Conservation (phyloP, 371 early-diverging fungal species). For the Chytridium lagenaria region DNA sequence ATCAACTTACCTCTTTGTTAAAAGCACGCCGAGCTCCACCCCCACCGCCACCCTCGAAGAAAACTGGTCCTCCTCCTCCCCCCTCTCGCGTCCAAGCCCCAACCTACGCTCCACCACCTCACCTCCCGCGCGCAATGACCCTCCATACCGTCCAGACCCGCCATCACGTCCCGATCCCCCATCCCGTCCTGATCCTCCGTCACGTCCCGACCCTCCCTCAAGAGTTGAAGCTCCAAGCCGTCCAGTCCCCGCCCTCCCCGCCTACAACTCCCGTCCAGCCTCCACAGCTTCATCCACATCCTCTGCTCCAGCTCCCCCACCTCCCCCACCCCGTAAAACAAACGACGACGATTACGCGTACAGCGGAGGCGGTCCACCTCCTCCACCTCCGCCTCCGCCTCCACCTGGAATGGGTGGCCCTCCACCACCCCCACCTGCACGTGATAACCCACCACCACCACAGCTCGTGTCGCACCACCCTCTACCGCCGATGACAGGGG, state of each 20-base stretch:
- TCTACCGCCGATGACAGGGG: slow-evolving; percentile 18
- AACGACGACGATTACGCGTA: not conserved
- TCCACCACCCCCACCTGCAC: slow-evolving; percentile 17
- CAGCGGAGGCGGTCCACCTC: slow-evolving; percentile 19
- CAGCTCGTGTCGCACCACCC: slow-evolving; percentile 22
- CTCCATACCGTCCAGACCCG: slow-evolving; percentile 17
- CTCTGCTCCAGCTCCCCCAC: slow-evolving; percentile 19
- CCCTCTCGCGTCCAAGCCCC: slow-evolving; percentile 29
- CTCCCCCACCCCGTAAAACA: slow-evolving; percentile 17
- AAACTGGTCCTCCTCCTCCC: slow-evolving; percentile 23
- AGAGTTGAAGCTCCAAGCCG: slow-evolving; percentile 13
- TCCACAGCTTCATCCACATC: not conserved
- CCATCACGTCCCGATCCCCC: slow-evolving; percentile 19
- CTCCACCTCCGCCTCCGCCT: slow-evolving; percentile 39
- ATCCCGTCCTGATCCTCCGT: slow-evolving; percentile 22
- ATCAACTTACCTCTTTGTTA: not conserved
- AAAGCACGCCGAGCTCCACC: slow-evolving; percentile 42
- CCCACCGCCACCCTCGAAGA: slow-evolving; percentile 43
- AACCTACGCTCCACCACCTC: slow-evolving; percentile 25
- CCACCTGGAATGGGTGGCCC: slow-evolving; percentile 26
- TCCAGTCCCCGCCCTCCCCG: slow-evolving; percentile 16
- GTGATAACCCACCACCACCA: slow-evolving; percentile 39
- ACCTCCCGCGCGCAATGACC: slow-evolving; percentile 27
- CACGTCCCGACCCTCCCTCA: slow-evolving; percentile 15
- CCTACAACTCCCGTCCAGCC: slow-evolving; percentile 27